These are phyloP conservation scores for Podila minutissima DNA, from an alignment of 192 early-diverging fungal genomes.

Conservation along the genomic window DNA sequence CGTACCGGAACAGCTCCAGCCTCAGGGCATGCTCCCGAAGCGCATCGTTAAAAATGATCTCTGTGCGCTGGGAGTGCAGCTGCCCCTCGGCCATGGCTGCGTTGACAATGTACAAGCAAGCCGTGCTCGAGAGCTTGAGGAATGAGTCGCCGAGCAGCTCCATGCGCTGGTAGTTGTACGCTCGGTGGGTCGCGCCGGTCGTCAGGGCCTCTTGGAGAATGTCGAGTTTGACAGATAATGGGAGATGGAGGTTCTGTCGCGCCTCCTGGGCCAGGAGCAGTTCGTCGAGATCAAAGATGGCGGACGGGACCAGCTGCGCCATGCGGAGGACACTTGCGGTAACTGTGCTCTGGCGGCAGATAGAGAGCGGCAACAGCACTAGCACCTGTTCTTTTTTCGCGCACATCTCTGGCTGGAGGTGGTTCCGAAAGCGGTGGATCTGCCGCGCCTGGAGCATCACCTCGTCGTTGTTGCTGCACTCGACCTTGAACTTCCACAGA, in stretches of 20 bases:
- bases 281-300: conserved; percentile 68
- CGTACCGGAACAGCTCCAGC: conserved; percentile 64
- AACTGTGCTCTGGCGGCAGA: conserved; percentile 42
- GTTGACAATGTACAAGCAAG: conserved; percentile 79
- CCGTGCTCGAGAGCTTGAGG: conserved; percentile 78
- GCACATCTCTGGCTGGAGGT: conserved; percentile 40
- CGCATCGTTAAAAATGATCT: conserved; percentile 79
- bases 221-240: conserved; percentile 38
- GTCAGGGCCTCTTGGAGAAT: conserved; percentile 77
- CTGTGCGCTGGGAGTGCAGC: conserved; percentile 72
- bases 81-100: conserved; percentile 82
- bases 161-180: conserved; percentile 84
- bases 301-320: conserved; percentile 66
- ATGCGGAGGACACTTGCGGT: conserved; percentile 56
- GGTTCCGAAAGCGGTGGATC: conserved; percentile 44
- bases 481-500: conserved; percentile 25
- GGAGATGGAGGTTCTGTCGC: not conserved
- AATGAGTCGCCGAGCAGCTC: conserved; percentile 93
- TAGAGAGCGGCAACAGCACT: conserved; percentile 30
- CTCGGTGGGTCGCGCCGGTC: conserved; percentile 69
- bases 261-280: conserved; percentile 61
- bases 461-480: conserved; percentile 10
- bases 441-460: conserved; percentile 55
- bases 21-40: conserved; percentile 67
- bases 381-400: conserved; percentile 12